Evolutionary conservation across 2,329 filamentous ascomycete species (phyloP), one percentile per base, ranked within the genome.

Genomic region (Colletotrichum spaethianum): DNA sequence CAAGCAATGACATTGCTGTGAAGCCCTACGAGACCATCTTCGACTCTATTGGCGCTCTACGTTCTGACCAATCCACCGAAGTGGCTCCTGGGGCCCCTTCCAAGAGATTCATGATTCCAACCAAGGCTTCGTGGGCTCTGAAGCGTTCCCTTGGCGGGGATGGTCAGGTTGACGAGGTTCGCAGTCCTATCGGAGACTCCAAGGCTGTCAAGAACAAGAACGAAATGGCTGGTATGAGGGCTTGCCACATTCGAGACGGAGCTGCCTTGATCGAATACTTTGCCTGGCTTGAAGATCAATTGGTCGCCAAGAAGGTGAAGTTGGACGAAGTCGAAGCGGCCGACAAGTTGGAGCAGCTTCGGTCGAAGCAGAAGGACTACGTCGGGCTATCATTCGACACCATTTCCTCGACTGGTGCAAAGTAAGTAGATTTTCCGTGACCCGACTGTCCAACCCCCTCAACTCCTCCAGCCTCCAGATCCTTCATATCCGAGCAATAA

Each of bases 171-270:
- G 95, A 98, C 66, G 95, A 98, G 78, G 86, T 93, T 26, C 89
- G 96, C 75, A 98, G 95, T 77, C 95, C 95, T 1, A 90, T 99
- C 70, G 92, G 92, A 5, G 95, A 98, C 82, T 91, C 95, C 44
- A 99, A 99, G 84, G 95, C 96, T 9, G 87, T 98, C 80, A 99
- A 99, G 85, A 99, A 98, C 77, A 91, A 94, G 67, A 91, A 90
- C 0, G 96, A 99, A 81, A 85, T 98, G 55, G 91, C 94, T 77
- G 96, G 96, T 73, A 98, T 99, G 96, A 90, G 95, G 73, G 90
- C 93, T 69, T 98, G 96, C 79, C 96, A 99, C 80, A 91, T 98
- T 76, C 91, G 96, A 74, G 96, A 99, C 78, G 96, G 96, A 57
- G 95, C 94, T 57, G 96, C 96, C 2, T 83, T 98, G 73, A 95